Conservation (phyloP, 2,329 filamentous ascomycete species). For the Escovopsis sp. region DNA sequence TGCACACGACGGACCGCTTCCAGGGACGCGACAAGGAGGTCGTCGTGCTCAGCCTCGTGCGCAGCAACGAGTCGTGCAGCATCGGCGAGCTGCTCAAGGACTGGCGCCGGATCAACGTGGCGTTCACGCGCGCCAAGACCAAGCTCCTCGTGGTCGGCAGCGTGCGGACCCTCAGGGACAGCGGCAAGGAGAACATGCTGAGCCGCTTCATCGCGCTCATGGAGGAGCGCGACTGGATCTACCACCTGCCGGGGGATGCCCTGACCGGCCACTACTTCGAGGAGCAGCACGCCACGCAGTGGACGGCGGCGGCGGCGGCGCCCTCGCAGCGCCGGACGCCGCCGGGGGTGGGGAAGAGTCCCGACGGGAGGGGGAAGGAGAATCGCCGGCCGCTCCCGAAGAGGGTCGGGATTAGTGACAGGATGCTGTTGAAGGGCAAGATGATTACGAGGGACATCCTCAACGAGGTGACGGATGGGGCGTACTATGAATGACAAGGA, state of each 20-base stretch:
- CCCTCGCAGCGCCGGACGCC: slow-evolving; percentile 10
- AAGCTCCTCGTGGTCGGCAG: slow-evolving; percentile 86
- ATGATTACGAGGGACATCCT: slow-evolving; percentile 63
- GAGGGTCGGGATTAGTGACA: slow-evolving; percentile 43
- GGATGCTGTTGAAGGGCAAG: slow-evolving; percentile 48
- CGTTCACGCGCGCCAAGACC: slow-evolving; percentile 81
- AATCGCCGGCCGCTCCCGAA: slow-evolving; percentile 35
- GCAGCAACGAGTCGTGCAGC: slow-evolving; percentile 65
- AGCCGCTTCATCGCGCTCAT: slow-evolving; percentile 63
- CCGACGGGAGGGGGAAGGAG: slow-evolving; percentile 21
- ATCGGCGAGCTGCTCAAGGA: slow-evolving; percentile 90
- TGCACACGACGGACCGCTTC: slow-evolving; percentile 94
- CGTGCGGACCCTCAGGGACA: slow-evolving; percentile 59
- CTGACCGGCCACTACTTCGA: slow-evolving; percentile 56
- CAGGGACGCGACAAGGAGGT: slow-evolving; percentile 94
- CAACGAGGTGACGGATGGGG: slow-evolving; percentile 48
- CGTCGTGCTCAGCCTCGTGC: slow-evolving; percentile 72
- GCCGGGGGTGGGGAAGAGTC: too few species aligned
- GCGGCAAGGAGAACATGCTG: slow-evolving; percentile 61
- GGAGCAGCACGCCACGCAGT: slow-evolving; percentile 33
- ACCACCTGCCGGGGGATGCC: slow-evolving; percentile 52
- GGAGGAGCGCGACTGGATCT: slow-evolving; percentile 64
- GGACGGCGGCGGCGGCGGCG: slow-evolving; percentile 18
- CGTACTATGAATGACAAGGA: slow-evolving; percentile 19
- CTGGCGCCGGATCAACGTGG: slow-evolving; percentile 89